Base-by-base conservation (phyloP, 2,329 filamentous ascomycete genomes). In the Paramyrothecium roridum region DNA sequence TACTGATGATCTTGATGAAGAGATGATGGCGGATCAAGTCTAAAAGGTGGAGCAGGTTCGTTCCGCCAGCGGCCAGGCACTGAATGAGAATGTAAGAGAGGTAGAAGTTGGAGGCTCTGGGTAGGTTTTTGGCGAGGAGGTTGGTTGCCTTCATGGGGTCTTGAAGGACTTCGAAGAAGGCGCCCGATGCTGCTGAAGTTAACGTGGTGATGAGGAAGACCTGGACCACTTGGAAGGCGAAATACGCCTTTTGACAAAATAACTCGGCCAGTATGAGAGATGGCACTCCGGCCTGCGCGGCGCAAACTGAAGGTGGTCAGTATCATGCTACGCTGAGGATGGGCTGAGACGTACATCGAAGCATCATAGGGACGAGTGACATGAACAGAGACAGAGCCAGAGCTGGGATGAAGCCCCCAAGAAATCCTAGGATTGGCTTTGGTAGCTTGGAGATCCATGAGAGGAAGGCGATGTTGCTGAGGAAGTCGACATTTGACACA, bases 81-180 rank as follows among this genome's bases (percentile, higher is more conserved):
- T 98, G 95, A 3, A 99, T 84, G 33, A 98, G 85, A 61, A 99
- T 96, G 75, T 98, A 99, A 0, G 73, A 91, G 20, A 98, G 87
- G 72, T 97, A 99, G 68, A 98, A 96, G 74, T 96, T 98, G 57
- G 92, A 93, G 0, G 91, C 87, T 54, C 84, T 87, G 19, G 95
- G 95, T 7, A 99, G 79, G 56, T 90, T 88, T 17, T 79, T 66
- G 1, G 92, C 88, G 3, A 96, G 80, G 43, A 96, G 73, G 1
- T 69, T 73, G 0, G 91, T 84, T 8, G 85, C 82, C 0, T 74
- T 73, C 2, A 76, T 69, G 0, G 92, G 91, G 3, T 91, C 63
- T 0, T 85, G 43, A 16, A 86, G 76, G 50, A 96, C 86, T 20
- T 84, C 64, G 22, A 81, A 74, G 2, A 86, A 79, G 0, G 90